These are phyloP conservation scores for Xylaria acuta DNA, from an alignment of 495 filamentous ascomycete species.

Conservation along the genomic window DNA sequence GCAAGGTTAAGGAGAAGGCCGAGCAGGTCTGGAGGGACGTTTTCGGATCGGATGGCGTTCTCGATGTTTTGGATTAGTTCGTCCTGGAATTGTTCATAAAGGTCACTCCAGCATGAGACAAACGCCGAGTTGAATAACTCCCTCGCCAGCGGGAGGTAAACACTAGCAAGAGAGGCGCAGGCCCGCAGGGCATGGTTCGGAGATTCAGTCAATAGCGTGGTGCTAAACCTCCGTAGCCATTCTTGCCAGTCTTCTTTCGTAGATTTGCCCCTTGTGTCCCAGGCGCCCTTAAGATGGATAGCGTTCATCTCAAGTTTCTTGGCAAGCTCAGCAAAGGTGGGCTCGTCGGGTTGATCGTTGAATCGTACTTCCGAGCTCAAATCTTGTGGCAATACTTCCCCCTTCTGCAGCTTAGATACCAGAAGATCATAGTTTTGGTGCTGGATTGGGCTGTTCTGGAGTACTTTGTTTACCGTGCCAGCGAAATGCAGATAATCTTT, in stretches of 20 bases:
- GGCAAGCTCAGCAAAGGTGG: slow-evolving; percentile 77
- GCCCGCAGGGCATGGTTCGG: slow-evolving; percentile 93
- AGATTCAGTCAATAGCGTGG: slow-evolving; percentile 93
- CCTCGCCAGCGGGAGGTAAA: slow-evolving; percentile 88
- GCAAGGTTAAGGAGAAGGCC: slow-evolving; percentile 95
- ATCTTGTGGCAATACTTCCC: slow-evolving; percentile 91
- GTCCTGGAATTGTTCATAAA: slow-evolving; percentile 94
- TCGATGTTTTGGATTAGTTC: slow-evolving; percentile 95
- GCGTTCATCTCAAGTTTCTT: slow-evolving; percentile 97
- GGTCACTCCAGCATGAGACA: slow-evolving; percentile 97
- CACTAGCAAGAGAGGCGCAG: slow-evolving; percentile 87
- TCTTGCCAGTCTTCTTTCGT: slow-evolving; percentile 99
- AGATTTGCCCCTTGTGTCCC: slow-evolving; percentile 94
- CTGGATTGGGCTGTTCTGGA: slow-evolving; percentile 71
- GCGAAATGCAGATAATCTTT: slow-evolving; percentile 94
- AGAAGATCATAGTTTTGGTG: slow-evolving; percentile 90
- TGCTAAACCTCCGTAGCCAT: slow-evolving; percentile 96
- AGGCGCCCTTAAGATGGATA: slow-evolving; percentile 94
- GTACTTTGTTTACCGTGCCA: slow-evolving; percentile 82
- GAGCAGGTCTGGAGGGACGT: slow-evolving; percentile 93
- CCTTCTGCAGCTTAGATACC: slow-evolving; percentile 89
- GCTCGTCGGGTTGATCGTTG: slow-evolving; percentile 77
- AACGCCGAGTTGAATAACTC: slow-evolving; percentile 98
- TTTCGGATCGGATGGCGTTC: slow-evolving; percentile 86
- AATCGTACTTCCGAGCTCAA: slow-evolving; percentile 88